These are phyloP conservation scores for Guadua angustifolia DNA, from an alignment of 176 grass and related monocot species.

Conservation along the genomic window DNA sequence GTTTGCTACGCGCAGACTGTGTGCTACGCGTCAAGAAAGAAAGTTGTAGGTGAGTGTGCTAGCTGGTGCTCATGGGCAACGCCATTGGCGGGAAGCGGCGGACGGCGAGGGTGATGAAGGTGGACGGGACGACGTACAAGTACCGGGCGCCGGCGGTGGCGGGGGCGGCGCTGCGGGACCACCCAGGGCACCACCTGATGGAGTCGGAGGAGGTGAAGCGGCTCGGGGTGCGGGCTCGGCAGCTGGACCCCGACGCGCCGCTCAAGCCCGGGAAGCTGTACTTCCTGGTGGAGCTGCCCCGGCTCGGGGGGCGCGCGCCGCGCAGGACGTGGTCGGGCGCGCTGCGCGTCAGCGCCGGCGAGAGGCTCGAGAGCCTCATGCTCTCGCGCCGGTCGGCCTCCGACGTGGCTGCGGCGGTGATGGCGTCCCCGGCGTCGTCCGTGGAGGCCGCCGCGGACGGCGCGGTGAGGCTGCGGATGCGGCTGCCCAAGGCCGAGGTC, in stretches of 20 bases:
- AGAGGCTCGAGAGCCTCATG: slow-evolving; percentile 74
- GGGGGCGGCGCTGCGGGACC: slow-evolving; percentile 48
- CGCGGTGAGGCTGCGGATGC: slow-evolving; percentile 58
- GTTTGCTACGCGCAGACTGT: background rate
- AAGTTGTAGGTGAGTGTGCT: background rate
- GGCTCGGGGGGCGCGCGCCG: slow-evolving; percentile 1
- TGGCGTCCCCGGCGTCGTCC: slow-evolving; percentile 1
- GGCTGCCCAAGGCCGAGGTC: slow-evolving; percentile 72
- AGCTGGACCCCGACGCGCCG: slow-evolving; percentile 59
- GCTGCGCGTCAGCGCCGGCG: slow-evolving; percentile 55
- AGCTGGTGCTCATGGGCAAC: slow-evolving; percentile 64
- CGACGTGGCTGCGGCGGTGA: slow-evolving; percentile 40
- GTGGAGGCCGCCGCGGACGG: slow-evolving; percentile 47
- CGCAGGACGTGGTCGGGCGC: slow-evolving; percentile 69
- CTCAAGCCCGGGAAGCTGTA: slow-evolving; percentile 79
- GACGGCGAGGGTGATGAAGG: slow-evolving; percentile 75
- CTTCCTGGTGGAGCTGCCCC: slow-evolving; percentile 72
- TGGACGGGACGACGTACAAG: slow-evolving; percentile 71
- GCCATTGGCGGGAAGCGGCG: slow-evolving; percentile 60
- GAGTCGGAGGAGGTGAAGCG: slow-evolving; percentile 74
- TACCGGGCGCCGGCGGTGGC: slow-evolving; percentile 53
- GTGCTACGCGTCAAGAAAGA: background rate
- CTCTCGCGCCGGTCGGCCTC: slow-evolving; percentile 64
- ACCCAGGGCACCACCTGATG: slow-evolving; percentile 67
- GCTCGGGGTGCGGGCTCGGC: slow-evolving; percentile 60